Percentiles rank a stretch among this genome's conserved stretches.
Evolutionary conservation across 2,329 filamentous ascomycete genomes (phyloP).

Genomic region (Aspergillus phoenicis): DNA sequence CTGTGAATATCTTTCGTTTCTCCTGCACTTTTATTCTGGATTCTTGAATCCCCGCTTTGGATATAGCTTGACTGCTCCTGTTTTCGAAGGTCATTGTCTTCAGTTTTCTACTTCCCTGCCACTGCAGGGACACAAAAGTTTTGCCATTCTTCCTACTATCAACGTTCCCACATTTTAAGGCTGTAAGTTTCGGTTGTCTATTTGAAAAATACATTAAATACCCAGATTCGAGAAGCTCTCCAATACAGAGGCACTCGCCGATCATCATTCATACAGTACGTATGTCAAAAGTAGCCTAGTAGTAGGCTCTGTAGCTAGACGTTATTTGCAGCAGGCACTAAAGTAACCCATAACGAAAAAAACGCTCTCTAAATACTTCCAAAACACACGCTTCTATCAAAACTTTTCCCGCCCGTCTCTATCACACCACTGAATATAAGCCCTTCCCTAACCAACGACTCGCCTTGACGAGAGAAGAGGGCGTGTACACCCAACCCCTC

Average conservation of each 20-base stretch:
- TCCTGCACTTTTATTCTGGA: neutral
- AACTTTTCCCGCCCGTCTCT: neutral
- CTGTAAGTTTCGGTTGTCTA: no score
- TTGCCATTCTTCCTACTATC: neutral
- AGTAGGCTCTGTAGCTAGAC: neutral
- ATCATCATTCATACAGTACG: neutral
- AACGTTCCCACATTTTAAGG: no score
- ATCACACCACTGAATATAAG: neutral
- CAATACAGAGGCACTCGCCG: neutral
- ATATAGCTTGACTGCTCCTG: neutral
- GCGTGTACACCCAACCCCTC: neutral
- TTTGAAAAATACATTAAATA: no score
- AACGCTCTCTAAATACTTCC: neutral
- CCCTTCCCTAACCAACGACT: no score
- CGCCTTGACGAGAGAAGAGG: no score
- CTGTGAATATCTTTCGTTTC: conserved; percentile 2
- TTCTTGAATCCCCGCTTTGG: neutral
- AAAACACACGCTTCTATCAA: conserved; percentile 3
- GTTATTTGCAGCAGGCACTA: no score
- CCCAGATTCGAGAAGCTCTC: no score
- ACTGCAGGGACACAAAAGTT: neutral
- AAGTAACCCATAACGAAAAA: neutral
- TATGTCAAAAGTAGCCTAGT: neutral
- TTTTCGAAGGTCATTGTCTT: neutral
- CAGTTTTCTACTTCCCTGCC: no score